These are phyloP conservation scores for Epithele typhae DNA, from an alignment of 768 basidiomycete genomes.

Conservation along the genomic window DNA sequence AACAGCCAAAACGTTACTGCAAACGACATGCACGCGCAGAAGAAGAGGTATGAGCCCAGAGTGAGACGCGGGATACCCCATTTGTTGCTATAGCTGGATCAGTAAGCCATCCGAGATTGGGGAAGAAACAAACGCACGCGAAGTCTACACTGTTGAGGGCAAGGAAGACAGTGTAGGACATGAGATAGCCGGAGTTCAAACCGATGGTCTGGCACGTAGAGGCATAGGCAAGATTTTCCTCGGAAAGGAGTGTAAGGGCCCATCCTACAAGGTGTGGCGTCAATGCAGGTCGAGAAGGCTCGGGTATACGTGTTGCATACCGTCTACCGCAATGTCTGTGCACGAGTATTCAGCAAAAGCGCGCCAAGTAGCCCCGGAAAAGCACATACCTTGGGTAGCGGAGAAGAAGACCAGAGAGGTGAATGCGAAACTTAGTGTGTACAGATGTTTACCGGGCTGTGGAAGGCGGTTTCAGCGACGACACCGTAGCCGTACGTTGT, in stretches of 20 bases:
- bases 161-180: conserved; percentile 95
- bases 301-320: conserved; percentile 40
- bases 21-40: conserved; percentile 82
- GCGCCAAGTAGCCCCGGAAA: background rate
- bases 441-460: conserved; percentile 79
- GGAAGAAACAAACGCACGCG: conserved; percentile 45
- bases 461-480: background rate
- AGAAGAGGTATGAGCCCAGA: conserved; percentile 75
- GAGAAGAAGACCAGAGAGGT: conserved; percentile 90
- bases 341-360: conserved; percentile 12
- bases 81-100: conserved; percentile 43
- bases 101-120: background rate
- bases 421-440: conserved; percentile 77
- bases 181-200: conserved; percentile 90
- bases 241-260: conserved; percentile 83
- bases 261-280: conserved; percentile 50
- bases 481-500: conserved; percentile 11
- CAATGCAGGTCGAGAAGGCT: conserved; percentile 32
- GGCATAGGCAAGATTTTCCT: conserved; percentile 92
- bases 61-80: conserved; percentile 75
- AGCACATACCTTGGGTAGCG: conserved; percentile 83
- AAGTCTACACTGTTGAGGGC: conserved; percentile 96
- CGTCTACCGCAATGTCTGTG: conserved; percentile 95
- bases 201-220: conserved; percentile 99
- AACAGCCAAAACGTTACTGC: conserved; percentile 87